phyloP scores from a whole-genome alignment of 2,329 filamentous ascomycete species.

The Arachnomyces sp. region DNA sequence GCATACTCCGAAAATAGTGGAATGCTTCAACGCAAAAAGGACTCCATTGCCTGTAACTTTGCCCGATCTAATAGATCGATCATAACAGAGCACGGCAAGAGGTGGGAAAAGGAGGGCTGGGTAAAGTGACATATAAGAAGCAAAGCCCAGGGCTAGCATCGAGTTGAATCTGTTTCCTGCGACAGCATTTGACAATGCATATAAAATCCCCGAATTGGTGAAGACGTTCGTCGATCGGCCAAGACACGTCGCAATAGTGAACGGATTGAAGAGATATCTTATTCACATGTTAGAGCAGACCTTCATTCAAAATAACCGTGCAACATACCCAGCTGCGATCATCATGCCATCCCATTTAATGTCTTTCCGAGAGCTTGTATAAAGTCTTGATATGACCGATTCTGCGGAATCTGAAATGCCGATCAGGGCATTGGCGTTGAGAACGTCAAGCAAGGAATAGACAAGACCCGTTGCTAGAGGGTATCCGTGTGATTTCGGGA shows the following conservation, averaged over 20 bases:
- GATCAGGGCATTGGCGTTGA: conserved; percentile 72
- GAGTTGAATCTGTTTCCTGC: conserved; percentile 64
- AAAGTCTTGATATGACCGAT: conserved; percentile 64
- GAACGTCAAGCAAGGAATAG: conserved; percentile 71
- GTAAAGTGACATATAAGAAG: conserved; percentile 87
- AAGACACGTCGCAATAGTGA: conserved; percentile 84
- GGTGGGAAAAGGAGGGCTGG: conserved; percentile 80
- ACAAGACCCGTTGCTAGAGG: conserved; percentile 71
- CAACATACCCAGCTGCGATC: conserved; percentile 67
- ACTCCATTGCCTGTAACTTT: conserved; percentile 21
- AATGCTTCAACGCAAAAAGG: conserved; percentile 50
- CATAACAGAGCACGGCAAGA: conserved; percentile 71
- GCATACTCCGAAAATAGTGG: conserved; percentile 47
- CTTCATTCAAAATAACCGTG: neutral
- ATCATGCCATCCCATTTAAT: conserved; percentile 67
- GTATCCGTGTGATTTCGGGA: conserved; percentile 61
- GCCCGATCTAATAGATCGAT: conserved; percentile 42
- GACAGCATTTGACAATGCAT: conserved; percentile 74
- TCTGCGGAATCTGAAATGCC: conserved; percentile 76
- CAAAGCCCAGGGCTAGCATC: conserved; percentile 77
- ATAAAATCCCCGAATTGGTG: conserved; percentile 78
- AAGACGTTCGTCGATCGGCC: conserved; percentile 84
- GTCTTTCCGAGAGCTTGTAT: conserved; percentile 68
- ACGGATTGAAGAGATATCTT: conserved; percentile 90
- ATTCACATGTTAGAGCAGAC: conserved; percentile 4